Evolutionary conservation across 306 rosid species (phyloP).

Genomic region (Crataegus laevigata): DNA sequence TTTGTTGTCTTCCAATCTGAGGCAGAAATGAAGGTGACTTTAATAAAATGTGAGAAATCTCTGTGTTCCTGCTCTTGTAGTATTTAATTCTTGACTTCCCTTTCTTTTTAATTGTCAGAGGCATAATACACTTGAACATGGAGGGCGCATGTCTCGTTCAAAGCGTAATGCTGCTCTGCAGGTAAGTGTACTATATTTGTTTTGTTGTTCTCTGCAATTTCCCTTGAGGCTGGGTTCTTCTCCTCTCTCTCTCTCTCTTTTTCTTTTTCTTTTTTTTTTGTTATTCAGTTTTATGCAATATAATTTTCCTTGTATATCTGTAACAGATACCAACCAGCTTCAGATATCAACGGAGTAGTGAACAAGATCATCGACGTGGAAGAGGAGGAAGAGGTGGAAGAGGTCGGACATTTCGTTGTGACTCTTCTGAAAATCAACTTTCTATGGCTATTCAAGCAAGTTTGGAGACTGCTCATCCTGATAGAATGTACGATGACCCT

Average conservation of each 20-base stretch:
- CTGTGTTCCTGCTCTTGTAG: slow-evolving; percentile 1
- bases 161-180: slow-evolving; percentile 96
- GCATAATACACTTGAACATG: slow-evolving; percentile 85
- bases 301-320: slow-evolving; percentile 3
- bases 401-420: slow-evolving; percentile 57
- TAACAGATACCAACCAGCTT: slow-evolving; percentile 90
- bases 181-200: slow-evolving; percentile 25
- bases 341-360: slow-evolving; percentile 51
- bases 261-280: not conserved
- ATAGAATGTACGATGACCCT: slow-evolving; percentile 26
- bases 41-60: slow-evolving; percentile 1
- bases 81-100: not conserved
- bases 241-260: too few species aligned
- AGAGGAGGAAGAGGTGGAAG: slow-evolving; percentile 40
- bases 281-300: not conserved
- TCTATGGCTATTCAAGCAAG: slow-evolving; percentile 84
- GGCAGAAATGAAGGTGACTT: slow-evolving; percentile 80
- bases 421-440: slow-evolving; percentile 62
- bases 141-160: slow-evolving; percentile 90
- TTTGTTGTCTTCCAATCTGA: slow-evolving; percentile 83
- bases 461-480: slow-evolving; percentile 59
- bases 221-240: not conserved
- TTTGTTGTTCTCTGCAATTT: not conserved
- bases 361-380: slow-evolving; percentile 69
- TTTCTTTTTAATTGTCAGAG: slow-evolving; percentile 43